These are phyloP conservation scores for Boletales sp. DNA, from an alignment of 768 basidiomycete species.

Conservation along the genomic window DNA sequence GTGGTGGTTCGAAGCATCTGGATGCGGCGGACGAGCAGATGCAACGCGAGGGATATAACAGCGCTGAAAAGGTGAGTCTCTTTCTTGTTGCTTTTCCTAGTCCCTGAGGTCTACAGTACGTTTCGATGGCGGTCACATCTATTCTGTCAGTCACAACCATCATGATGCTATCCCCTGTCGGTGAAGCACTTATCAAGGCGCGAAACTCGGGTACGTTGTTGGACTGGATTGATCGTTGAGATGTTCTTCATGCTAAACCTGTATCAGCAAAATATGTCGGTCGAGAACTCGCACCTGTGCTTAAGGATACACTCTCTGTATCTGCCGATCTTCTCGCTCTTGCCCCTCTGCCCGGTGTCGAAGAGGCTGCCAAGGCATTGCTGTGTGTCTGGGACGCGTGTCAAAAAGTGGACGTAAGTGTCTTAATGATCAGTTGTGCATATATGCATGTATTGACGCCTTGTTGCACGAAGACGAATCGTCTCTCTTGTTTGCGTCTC, in stretches of 20 bases:
- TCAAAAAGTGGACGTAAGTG: slow-evolving; percentile 56
- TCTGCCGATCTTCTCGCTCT: slow-evolving; percentile 40
- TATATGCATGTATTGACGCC: background rate
- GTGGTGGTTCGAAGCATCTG: slow-evolving; percentile 21
- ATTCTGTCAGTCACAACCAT: slow-evolving; percentile 20
- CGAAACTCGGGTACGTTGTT: slow-evolving; percentile 16
- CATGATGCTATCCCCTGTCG: slow-evolving; percentile 20
- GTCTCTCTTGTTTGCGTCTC: slow-evolving; percentile 63
- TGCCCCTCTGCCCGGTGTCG: slow-evolving; percentile 55
- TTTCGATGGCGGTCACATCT: slow-evolving; percentile 26
- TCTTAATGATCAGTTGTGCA: background rate
- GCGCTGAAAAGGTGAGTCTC: slow-evolving; percentile 25
- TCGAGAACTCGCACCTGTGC: slow-evolving; percentile 31
- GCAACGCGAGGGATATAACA: slow-evolving; percentile 21
- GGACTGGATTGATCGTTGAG: background rate
- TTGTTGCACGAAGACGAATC: slow-evolving; percentile 49
- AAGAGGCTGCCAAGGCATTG: slow-evolving; percentile 47
- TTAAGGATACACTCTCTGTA: slow-evolving; percentile 35
- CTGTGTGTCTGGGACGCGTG: slow-evolving; percentile 64
- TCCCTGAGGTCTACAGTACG: slow-evolving; percentile 12
- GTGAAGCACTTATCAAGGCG: slow-evolving; percentile 18
- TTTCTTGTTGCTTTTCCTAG: background rate
- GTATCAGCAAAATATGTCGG: slow-evolving; percentile 30
- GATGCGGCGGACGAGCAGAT: slow-evolving; percentile 1
- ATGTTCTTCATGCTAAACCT: slow-evolving; percentile 2